Evolutionary conservation across 495 filamentous ascomycete genomes (phyloP).

Genomic region (Aspergillus indologenus): DNA sequence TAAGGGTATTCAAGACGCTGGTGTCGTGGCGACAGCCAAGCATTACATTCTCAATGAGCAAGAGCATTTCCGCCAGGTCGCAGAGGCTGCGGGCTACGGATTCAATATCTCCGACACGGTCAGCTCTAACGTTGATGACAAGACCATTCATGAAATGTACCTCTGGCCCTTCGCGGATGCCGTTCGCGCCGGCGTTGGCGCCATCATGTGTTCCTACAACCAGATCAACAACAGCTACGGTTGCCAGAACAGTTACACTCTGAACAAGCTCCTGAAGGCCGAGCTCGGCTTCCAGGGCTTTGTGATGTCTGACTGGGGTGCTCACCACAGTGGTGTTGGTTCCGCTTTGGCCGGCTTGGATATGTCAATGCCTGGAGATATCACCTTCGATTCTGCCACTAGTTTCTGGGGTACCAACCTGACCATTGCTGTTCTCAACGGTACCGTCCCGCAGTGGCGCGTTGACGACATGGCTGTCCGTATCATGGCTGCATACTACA

Average conservation of each 20-base stretch:
- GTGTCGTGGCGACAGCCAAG: slow-evolving; percentile 79
- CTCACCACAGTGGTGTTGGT: slow-evolving; percentile 79
- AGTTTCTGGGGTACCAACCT: slow-evolving; percentile 88
- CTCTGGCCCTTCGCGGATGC: slow-evolving; percentile 83
- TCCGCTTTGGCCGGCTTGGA: slow-evolving; percentile 82
- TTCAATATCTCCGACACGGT: slow-evolving; percentile 61
- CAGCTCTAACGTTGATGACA: slow-evolving; percentile 88
- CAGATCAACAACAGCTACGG: slow-evolving; percentile 73
- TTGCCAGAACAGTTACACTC: slow-evolving; percentile 66
- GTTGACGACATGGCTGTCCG: slow-evolving; percentile 90
- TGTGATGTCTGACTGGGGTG: slow-evolving; percentile 86
- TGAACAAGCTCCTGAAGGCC: slow-evolving; percentile 83
- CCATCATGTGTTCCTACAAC: slow-evolving; percentile 93
- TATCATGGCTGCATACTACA: slow-evolving; percentile 93
- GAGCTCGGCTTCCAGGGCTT: slow-evolving; percentile 96
- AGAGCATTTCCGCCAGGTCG: slow-evolving; percentile 78
- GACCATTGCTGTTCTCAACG: slow-evolving; percentile 82
- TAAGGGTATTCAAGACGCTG: slow-evolving; percentile 78
- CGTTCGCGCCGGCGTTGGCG: slow-evolving; percentile 69
- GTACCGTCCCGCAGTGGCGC: slow-evolving; percentile 85
- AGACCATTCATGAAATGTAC: slow-evolving; percentile 92
- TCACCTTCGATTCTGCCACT: slow-evolving; percentile 63
- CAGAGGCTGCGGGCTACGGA: slow-evolving; percentile 60
- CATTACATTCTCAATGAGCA: slow-evolving; percentile 73
- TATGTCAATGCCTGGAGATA: slow-evolving; percentile 95